Evolutionary conservation across 2,329 filamentous ascomycete species (phyloP).

Genomic region (Aspergillaceae sp.): DNA sequence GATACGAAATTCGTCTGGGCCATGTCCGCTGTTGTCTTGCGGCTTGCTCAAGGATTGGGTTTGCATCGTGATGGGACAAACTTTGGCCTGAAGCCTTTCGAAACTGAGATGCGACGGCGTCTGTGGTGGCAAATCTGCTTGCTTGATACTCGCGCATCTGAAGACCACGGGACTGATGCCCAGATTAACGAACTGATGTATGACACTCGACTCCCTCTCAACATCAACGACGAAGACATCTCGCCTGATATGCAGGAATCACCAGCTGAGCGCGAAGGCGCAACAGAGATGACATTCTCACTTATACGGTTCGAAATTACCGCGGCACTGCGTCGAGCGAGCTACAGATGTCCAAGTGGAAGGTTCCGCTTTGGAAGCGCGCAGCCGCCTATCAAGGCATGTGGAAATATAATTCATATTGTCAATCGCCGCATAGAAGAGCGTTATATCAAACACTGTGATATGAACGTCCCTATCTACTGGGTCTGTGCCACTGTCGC

Average conservation of each 20-base stretch:
- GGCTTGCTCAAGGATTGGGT: conserved; percentile 39
- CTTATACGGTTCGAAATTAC: conserved; percentile 48
- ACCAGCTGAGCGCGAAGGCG: conserved; percentile 42
- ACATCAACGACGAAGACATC: conserved; percentile 47
- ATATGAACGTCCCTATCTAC: conserved; percentile 48
- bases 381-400: conserved; percentile 23
- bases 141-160: conserved; percentile 41
- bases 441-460: conserved; percentile 46
- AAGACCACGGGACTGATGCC: conserved; percentile 43
- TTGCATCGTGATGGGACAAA: conserved; percentile 44
- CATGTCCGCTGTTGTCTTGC: conserved; percentile 34
- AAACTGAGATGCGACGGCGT: conserved; percentile 45
- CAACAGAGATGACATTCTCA: conserved; percentile 47
- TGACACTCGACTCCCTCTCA: conserved; percentile 42
- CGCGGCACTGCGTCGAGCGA: conserved; percentile 32
- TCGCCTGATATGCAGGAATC: conserved; percentile 40
- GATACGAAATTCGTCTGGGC: conserved; percentile 37
- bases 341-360: conserved; percentile 25
- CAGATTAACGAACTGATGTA: conserved; percentile 37
- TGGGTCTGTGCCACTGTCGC: conserved; percentile 62
- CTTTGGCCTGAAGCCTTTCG: conserved; percentile 41
- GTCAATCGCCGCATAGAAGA: conserved; percentile 48
- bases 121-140: conserved; percentile 45
- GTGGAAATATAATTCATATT: conserved; percentile 42
- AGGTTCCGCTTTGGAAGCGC: conserved; percentile 10